phyloP scores from a whole-genome alignment of 805 yeast genomes.

The Pichia sporocuriosa region DNA sequence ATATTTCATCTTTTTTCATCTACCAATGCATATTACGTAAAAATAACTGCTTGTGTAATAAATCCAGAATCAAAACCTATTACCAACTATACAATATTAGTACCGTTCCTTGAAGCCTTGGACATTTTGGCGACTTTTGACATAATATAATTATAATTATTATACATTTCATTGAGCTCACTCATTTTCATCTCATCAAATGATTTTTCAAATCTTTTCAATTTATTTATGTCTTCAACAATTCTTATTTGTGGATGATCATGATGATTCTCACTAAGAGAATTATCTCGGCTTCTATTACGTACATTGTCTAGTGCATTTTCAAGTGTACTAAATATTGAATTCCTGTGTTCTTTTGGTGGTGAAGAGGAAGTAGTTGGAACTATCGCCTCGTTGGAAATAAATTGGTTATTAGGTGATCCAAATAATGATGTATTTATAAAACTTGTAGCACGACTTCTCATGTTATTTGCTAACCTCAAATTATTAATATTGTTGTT shows the following conservation, averaged over 20 bases:
- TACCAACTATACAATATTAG: no score
- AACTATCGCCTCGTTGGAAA: slow-evolving; percentile 1
- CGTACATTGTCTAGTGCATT: slow-evolving; percentile 29
- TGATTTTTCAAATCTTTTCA: slow-evolving; percentile 19
- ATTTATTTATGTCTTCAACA: background rate
- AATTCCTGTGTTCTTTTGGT: slow-evolving; percentile 16
- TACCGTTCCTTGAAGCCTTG: no score
- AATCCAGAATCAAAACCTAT: no score
- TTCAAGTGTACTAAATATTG: slow-evolving; percentile 26
- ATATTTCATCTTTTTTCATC: no score
- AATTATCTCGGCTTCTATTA: slow-evolving; percentile 27
- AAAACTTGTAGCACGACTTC: slow-evolving; percentile 30
- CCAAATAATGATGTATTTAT: slow-evolving; percentile 22
- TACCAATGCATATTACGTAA: no score
- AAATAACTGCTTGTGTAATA: no score
- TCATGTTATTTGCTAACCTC: slow-evolving; percentile 10
- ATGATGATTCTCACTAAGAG: no score
- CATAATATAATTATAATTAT: slow-evolving; percentile 15
- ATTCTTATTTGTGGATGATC: no score
- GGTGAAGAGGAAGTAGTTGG: slow-evolving; percentile 5
- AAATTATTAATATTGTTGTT: background rate
- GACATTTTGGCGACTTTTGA: background rate
- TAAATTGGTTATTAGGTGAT: slow-evolving; percentile 1
- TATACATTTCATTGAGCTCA: slow-evolving; percentile 25
- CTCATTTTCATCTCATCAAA: slow-evolving; percentile 26